Conservation (phyloP, 345 rosid species). For the Kernera saxatilis region DNA sequence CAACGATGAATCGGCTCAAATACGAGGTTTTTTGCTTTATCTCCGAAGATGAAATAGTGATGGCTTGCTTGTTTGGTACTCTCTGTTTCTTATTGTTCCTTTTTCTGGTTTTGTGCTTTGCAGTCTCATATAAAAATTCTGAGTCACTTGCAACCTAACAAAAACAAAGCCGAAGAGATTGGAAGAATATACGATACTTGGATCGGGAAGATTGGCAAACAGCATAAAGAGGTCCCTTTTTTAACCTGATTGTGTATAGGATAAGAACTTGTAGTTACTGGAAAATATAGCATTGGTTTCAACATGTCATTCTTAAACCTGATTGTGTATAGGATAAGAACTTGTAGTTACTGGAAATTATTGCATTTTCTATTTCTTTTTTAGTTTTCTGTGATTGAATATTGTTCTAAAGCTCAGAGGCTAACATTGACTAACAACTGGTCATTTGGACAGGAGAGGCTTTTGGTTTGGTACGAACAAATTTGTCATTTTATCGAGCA, state of each 20-base stretch:
- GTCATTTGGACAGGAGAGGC: slow-evolving; percentile 44
- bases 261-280: background rate
- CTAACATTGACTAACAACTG: background rate
- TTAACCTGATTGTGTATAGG: background rate
- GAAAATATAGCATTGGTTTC: background rate
- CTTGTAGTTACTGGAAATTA: no score
- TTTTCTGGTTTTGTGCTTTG: background rate
- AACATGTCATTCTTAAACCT: background rate
- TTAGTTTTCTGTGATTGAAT: background rate
- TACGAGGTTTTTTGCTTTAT: slow-evolving; percentile 43
- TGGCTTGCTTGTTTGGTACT: background rate
- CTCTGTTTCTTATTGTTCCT: background rate
- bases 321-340: background rate
- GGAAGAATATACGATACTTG: slow-evolving; percentile 52
- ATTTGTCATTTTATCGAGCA: slow-evolving; percentile 45
- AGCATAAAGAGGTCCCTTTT: slow-evolving; percentile 40
- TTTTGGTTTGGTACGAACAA: slow-evolving; percentile 60
- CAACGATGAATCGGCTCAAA: slow-evolving; percentile 53
- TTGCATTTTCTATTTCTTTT: no score
- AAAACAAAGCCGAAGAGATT: slow-evolving; percentile 32
- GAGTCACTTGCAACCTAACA: slow-evolving; percentile 34
- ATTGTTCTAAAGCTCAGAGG: background rate
- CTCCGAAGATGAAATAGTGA: background rate
- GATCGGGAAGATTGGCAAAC: slow-evolving; percentile 55
- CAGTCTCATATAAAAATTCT: slow-evolving; percentile 64